A percentile compares a stretch with the other conserved stretches of the same genome.
These are phyloP conservation scores for Nemania bipapillata DNA, from an alignment of 2,329 filamentous ascomycete species.

Conservation along the genomic window DNA sequence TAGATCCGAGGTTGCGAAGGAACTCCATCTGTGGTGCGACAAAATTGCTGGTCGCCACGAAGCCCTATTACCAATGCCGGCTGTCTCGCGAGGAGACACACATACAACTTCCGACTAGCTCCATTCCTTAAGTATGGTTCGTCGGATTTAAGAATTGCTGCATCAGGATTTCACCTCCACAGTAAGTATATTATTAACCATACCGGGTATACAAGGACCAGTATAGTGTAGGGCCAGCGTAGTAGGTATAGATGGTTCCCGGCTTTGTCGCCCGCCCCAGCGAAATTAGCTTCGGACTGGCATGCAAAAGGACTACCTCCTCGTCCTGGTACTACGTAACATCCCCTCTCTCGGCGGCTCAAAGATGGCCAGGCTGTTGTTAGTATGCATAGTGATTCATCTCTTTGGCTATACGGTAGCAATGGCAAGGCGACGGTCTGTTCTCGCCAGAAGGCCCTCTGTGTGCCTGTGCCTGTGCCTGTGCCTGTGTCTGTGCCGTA, in stretches of 20 bases:
- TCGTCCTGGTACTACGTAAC: neutral
- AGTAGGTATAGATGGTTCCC: neutral
- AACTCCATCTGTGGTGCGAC: neutral
- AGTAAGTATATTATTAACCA: neutral
- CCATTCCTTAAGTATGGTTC: neutral
- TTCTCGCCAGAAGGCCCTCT: slow-evolving; percentile 2
- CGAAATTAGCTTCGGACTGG: neutral
- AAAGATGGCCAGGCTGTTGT: slow-evolving; percentile 19
- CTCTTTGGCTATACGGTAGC: slow-evolving; percentile 11
- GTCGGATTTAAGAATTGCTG: slow-evolving; percentile 31
- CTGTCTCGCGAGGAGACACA: slow-evolving; percentile 6
- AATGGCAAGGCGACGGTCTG: slow-evolving; percentile 4
- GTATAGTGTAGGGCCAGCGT: no score
- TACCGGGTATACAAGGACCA: neutral
- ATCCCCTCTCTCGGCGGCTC: slow-evolving; percentile 3
- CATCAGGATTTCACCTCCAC: slow-evolving; percentile 7
- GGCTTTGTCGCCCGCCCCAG: neutral
- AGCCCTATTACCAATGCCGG: slow-evolving; percentile 7
- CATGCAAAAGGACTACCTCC: neutral
- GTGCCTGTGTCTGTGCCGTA: no score
- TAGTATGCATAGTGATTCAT: slow-evolving; percentile 25
- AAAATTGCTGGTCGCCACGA: neutral
- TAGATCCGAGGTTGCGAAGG: neutral
- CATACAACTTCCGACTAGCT: slow-evolving; percentile 28
- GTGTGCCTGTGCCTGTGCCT: no score